Conservation (phyloP, 1,284 basidiomycete genomes). For the Fomitopsis pinicola region DNA sequence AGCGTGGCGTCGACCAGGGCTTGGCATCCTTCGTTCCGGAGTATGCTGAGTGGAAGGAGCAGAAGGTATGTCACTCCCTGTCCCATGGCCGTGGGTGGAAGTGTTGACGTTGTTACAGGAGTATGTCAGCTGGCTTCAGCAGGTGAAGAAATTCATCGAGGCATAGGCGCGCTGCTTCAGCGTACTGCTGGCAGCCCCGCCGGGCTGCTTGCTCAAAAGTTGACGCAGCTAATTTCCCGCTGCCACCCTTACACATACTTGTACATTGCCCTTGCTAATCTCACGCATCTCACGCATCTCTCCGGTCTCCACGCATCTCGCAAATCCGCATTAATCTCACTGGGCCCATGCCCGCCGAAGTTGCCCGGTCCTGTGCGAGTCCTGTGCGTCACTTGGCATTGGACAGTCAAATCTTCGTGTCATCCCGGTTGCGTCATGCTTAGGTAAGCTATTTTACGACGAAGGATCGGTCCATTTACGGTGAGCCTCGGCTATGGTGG, state of each 20-base stretch:
- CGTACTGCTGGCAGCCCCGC: not conserved
- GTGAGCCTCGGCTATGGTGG: not conserved
- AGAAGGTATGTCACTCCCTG: conserved; percentile 41
- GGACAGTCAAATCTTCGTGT: not conserved
- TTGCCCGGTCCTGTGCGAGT: too few relatives aligned
- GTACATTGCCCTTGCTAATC: not conserved
- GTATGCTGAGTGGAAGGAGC: conserved; percentile 87
- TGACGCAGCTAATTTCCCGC: not conserved
- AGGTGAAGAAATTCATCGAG: conserved; percentile 84
- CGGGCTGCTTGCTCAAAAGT: not conserved
- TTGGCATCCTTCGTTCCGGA: conserved; percentile 82
- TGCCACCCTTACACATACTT: not conserved
- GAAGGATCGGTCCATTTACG: not conserved
- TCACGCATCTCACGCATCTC: not conserved
- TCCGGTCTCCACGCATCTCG: not conserved
- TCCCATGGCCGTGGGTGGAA: not conserved
- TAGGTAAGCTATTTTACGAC: not conserved
- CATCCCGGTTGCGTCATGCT: not conserved
- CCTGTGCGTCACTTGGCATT: not conserved
- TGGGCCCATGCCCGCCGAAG: too few relatives aligned
- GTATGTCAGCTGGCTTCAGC: conserved; percentile 87
- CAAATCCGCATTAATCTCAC: too few relatives aligned
- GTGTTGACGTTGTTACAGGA: conserved; percentile 48
- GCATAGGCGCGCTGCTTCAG: conserved; percentile 22
- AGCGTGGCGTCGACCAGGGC: conserved; percentile 83